Conservation (phyloP, 805 yeast species). For the Cyberlindnera maclurae region DNA sequence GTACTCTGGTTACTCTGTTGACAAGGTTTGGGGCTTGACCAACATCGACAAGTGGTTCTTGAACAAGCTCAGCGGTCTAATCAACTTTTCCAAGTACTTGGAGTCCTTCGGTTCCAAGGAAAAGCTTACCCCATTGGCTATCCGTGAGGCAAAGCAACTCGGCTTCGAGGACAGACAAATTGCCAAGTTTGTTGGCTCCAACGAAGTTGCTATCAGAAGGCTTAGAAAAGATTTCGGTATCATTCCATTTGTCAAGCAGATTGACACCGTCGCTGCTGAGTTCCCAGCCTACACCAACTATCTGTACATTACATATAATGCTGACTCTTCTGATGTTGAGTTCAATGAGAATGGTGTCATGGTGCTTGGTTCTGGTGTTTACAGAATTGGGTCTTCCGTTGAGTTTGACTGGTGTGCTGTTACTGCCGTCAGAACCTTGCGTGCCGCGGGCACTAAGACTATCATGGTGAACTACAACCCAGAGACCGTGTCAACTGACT, state of each 20-base stretch:
- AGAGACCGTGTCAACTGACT: slow-evolving; percentile 97
- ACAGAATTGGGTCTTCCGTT: slow-evolving; percentile 97
- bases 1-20: slow-evolving; percentile 81
- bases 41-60: slow-evolving; percentile 96
- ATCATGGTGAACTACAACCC: slow-evolving; percentile 98
- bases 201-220: slow-evolving; percentile 89
- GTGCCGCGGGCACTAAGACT: slow-evolving; percentile 81
- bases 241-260: slow-evolving; percentile 89
- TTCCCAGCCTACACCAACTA: slow-evolving; percentile 96
- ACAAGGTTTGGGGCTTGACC: slow-evolving; percentile 84
- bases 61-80: slow-evolving; percentile 72
- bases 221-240: slow-evolving; percentile 81
- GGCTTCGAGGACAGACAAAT: slow-evolving; percentile 97
- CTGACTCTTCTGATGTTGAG: slow-evolving; percentile 76
- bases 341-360: slow-evolving; percentile 90
- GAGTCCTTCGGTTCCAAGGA: slow-evolving; percentile 45
- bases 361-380: slow-evolving; percentile 97
- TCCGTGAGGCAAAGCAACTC: slow-evolving; percentile 88
- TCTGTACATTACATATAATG: slow-evolving; percentile 90
- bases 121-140: slow-evolving; percentile 51
- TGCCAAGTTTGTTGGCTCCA: slow-evolving; percentile 80
- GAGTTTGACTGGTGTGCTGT: slow-evolving; percentile 99
- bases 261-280: slow-evolving; percentile 98
- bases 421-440: slow-evolving; percentile 87
- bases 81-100: slow-evolving; percentile 60